Base-by-base conservation (phyloP, 2,329 filamentous ascomycete species). In the Talaromyces sp. region DNA sequence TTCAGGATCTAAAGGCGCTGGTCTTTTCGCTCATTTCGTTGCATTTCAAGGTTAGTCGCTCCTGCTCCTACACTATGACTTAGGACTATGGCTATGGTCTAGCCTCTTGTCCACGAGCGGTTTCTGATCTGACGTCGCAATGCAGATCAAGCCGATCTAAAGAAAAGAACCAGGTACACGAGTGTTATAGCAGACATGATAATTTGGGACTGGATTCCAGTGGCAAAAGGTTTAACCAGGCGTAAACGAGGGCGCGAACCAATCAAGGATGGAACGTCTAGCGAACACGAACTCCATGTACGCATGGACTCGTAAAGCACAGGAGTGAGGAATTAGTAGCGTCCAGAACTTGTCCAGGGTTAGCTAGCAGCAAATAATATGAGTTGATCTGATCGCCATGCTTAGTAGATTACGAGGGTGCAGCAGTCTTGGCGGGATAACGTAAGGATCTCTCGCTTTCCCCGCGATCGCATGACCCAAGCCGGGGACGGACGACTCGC, bases 11-110 rank as follows among this genome's bases (percentile, higher is more conserved):
- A 27, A 99, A 97, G 79, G 94, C 94, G 0, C 81, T 99, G 41
- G 91, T 99, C 3, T 99, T 99, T 76, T 97, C 93, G 58, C 78
- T 99, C 65, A 99, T 97, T 69, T 91, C 91, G 2, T 83, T 99
- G 65, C 94, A 99, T 79, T 99, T 99, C 82, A 99, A 99, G 88
- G 86, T 86, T 72, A 53, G 67, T 62, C 38, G 56, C 48, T 54
- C 54, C 48, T 29, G 29, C 35, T 21, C n/a, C 43, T 46, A 11
- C 5, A 35, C 51, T 14, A 10, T 29, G 27, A 29, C 27, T 29
- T 29, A 29, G 7, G 27, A 8, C 46, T 52, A 50, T 50, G 38
- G 63, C 17, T 56, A 11, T 57, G 57, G 26, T 46, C 19, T 14
- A 11, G 10, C 5, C 41, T 21, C 7, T 43, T 43, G 8, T n/a